A percentile compares a stretch with the other conserved stretches of the same genome.
Evolutionary conservation across 2,329 filamentous ascomycete genomes (phyloP).

Genomic region (Huntiella moniliformis): DNA sequence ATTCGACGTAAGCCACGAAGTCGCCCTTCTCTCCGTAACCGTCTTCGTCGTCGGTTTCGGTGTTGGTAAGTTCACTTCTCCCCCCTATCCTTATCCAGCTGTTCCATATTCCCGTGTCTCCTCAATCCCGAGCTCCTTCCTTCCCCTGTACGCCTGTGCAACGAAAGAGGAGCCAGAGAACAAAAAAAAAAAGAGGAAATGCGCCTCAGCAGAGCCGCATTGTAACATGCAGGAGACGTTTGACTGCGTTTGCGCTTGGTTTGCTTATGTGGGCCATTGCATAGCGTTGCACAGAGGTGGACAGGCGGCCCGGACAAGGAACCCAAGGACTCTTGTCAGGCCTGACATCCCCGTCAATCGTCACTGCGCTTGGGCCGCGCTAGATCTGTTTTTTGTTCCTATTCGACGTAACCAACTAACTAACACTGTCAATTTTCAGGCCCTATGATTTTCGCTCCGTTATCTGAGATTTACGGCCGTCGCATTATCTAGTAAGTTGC

Average conservation of each 20-base stretch:
- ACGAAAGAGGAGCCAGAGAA: too few species aligned
- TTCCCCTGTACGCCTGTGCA: too few species aligned
- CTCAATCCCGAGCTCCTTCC: neutral
- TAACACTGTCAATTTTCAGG: conserved; percentile 21
- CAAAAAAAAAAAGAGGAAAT: neutral
- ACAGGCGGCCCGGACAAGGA: too few species aligned
- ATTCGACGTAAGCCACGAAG: conserved; percentile 53
- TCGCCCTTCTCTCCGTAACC: conserved; percentile 51
- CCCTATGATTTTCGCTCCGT: conserved; percentile 61
- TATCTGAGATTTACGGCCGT: conserved; percentile 58
- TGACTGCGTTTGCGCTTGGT: too few species aligned
- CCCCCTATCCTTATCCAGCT: neutral
- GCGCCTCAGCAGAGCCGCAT: neutral
- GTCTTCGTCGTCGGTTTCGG: conserved; percentile 72
- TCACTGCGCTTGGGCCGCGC: too few species aligned
- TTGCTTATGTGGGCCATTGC: too few species aligned
- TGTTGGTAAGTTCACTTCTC: conserved; percentile 31
- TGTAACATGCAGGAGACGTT: neutral
- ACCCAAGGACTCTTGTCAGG: too few species aligned
- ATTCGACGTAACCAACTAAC: neutral
- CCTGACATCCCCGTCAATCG: too few species aligned
- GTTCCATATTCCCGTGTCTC: conserved; percentile 6
- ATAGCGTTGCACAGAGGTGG: too few species aligned
- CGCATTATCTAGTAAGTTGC: conserved; percentile 43
- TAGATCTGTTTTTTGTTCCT: too few species aligned